phyloP scores from a whole-genome alignment of 2,329 filamentous ascomycete species.

The Microsporum audouinii region DNA sequence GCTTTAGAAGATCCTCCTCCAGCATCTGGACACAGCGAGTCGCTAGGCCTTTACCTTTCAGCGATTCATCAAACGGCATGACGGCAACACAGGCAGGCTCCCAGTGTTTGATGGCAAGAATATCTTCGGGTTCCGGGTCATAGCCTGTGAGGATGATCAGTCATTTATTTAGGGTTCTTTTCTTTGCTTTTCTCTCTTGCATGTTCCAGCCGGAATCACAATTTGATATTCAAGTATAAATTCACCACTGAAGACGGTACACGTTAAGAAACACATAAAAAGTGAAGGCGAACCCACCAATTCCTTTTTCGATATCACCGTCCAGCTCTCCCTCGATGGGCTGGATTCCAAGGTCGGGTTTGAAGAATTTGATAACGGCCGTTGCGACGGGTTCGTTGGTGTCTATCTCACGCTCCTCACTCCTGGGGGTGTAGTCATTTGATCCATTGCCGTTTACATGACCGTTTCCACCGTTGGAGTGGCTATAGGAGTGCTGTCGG shows the following conservation, averaged over 20 bases:
- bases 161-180: too few species aligned
- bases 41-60: slow-evolving; percentile 8
- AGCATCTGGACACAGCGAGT: slow-evolving; percentile 5
- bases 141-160: slow-evolving; percentile 6
- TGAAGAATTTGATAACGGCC: slow-evolving; percentile 11
- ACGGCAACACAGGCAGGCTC: slow-evolving; percentile 10
- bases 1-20: slow-evolving; percentile 8
- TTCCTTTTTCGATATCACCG: background rate
- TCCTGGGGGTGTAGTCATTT: background rate
- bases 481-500: background rate
- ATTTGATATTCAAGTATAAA: background rate
- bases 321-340: background rate
- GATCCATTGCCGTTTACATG: background rate
- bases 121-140: slow-evolving; percentile 6
- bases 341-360: slow-evolving; percentile 2
- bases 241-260: background rate
- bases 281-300: background rate
- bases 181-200: background rate
- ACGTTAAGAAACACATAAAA: background rate
- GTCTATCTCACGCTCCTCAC: background rate
- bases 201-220: background rate
- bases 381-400: slow-evolving; percentile 7
- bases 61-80: slow-evolving; percentile 6
- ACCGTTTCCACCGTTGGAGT: background rate
- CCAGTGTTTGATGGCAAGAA: slow-evolving; percentile 10